These are phyloP conservation scores for Aethionema arabicum DNA, from an alignment of 345 rosid species.

Conservation along the genomic window DNA sequence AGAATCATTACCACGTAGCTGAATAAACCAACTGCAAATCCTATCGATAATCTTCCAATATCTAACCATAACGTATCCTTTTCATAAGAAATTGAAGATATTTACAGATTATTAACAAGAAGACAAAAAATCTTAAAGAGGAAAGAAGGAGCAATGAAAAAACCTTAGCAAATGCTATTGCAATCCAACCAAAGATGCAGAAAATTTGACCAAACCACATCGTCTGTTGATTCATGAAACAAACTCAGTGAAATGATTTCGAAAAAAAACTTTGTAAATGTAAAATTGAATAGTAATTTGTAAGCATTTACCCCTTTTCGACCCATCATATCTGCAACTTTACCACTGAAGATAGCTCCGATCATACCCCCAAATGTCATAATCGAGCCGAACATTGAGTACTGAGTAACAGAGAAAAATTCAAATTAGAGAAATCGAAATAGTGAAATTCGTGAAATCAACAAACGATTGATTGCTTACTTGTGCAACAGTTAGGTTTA, in stretches of 20 bases:
- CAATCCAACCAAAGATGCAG: conserved; percentile 36
- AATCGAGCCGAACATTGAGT: conserved; percentile 41
- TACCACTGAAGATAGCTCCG: conserved; percentile 42
- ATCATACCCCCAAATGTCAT: conserved; percentile 45
- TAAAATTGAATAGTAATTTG: background rate
- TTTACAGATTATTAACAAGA: background rate
- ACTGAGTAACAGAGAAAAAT: conserved; percentile 15
- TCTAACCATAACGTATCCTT: conserved; percentile 38
- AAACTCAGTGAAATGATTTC: conserved; percentile 9
- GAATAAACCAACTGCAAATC: conserved; percentile 42
- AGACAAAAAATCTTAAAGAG: background rate
- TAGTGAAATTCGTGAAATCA: background rate
- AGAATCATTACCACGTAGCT: conserved; percentile 41
- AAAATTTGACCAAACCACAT: conserved; percentile 39
- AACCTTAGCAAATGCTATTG: conserved; percentile 32
- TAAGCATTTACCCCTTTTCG: conserved; percentile 31
- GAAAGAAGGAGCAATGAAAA: background rate
- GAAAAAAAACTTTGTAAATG: background rate
- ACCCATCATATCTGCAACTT: conserved; percentile 39
- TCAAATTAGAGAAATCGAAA: background rate
- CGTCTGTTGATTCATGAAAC: conserved; percentile 19
- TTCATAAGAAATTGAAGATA: background rate
- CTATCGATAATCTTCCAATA: conserved; percentile 42
- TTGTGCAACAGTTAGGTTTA: conserved; percentile 44
- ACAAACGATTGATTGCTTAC: conserved; percentile 29